Evolutionary conservation across 2,329 filamentous ascomycete species (phyloP), one percentile per base, ranked within the genome.

Genomic region (Tolypocladium album): DNA sequence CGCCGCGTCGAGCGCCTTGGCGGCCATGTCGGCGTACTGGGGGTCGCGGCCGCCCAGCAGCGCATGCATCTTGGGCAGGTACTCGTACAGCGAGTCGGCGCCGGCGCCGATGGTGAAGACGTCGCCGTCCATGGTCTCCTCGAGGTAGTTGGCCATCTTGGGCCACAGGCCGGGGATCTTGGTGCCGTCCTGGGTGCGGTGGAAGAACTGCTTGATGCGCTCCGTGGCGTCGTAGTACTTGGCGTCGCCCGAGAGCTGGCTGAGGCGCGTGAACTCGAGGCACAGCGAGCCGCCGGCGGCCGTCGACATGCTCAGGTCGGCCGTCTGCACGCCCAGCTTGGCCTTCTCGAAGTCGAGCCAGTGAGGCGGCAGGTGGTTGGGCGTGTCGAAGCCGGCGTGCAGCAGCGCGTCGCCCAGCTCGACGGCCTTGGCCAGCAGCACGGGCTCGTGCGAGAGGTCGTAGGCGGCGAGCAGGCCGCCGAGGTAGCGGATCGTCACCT

Each of bases 191-290:
- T 92, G 89, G 64, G 82, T 81, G 45, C 79, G 75, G 63, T 85
- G 80, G 56, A 92, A 81, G 61, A 85, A 82, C 66, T 86, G 78
- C 64, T 88, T 91, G 62, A 93, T 82, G n/a, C 87, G 81, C 63
- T 88, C 86, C 58, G 90, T 82, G 6, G 87, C 88, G 72, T 90
- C 88, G 71, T 88, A 92, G 73, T 89, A 92, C 69, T 88, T 90
- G 59, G 82, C 74, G 61, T 91, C 79, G 57, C 83, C 84, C 0
- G 89, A 90, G 61, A 92, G 75, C 72, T 92, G 89, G 24, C 86
- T 85, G 55, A 93, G 77, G 7, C 89, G 79, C 2, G 87, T 90
- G 68, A 92, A 90, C 68, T 92, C 89, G 61, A 93, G 72, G 11
- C 84, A 85, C 60, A 92, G 77, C 12, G 87, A 88, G 39, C 88